Percentiles rank a stretch among this genome's conserved stretches.
Conservation (phyloP, 345 rosid species). For the Laguncularia racemosa region DNA sequence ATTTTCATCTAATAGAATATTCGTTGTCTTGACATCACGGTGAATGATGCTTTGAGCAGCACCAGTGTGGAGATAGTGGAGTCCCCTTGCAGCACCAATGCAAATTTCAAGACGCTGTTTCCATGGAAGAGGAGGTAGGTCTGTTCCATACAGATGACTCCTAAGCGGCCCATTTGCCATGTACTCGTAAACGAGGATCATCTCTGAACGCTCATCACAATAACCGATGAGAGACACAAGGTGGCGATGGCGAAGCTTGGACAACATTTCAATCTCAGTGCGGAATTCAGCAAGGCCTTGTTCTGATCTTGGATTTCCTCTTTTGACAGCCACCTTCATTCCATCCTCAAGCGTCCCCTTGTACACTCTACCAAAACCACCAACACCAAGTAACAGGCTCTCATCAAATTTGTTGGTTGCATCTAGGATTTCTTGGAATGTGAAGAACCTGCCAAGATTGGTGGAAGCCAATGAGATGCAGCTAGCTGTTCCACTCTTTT, state of each 20-base stretch:
- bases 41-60: conserved; percentile 96
- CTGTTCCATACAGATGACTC: conserved; percentile 93
- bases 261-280: conserved; percentile 95
- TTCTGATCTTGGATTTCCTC: conserved; percentile 99
- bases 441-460: conserved; percentile 74
- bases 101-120: conserved; percentile 95
- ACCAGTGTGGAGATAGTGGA: conserved; percentile 98
- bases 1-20: conserved; percentile 88
- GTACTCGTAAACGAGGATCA: conserved; percentile 91
- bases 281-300: conserved; percentile 98
- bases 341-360: conserved; percentile 90
- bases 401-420: conserved; percentile 93
- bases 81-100: conserved; percentile 96
- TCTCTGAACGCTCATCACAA: conserved; percentile 92
- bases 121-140: conserved; percentile 78
- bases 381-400: conserved; percentile 84
- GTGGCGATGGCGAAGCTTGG: conserved; percentile 95
- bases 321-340: conserved; percentile 80
- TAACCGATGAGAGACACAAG: conserved; percentile 97
- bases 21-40: conserved; percentile 96
- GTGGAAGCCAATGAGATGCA: conserved; percentile 75
- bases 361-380: conserved; percentile 96
- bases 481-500: conserved; percentile 84
- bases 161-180: conserved; percentile 99
- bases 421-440: conserved; percentile 85